A percentile compares a stretch with the other conserved stretches of the same genome.
phyloP scores from a whole-genome alignment of 202 grass and related monocot genomes.

The Zoysia matrella region DNA sequence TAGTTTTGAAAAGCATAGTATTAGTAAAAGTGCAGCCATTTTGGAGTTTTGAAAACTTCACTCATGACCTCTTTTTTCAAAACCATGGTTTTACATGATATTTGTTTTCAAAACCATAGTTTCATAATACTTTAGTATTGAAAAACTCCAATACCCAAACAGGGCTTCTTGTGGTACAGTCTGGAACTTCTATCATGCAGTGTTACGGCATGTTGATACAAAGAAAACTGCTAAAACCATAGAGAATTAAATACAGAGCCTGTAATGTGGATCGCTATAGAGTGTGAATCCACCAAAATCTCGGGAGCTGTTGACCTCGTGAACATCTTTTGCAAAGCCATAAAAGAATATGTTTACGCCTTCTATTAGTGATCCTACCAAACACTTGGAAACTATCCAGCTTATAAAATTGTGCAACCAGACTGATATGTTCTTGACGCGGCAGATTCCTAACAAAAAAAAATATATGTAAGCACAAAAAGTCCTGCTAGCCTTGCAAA shows the following conservation, averaged over 20 bases:
- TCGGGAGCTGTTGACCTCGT: neutral
- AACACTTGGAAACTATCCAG: neutral
- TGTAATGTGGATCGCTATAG: neutral
- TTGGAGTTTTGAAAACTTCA: no score
- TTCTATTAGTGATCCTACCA: neutral
- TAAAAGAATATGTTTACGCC: neutral
- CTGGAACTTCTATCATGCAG: neutral
- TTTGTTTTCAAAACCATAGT: no score
- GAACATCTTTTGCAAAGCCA: neutral
- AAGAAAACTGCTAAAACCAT: neutral
- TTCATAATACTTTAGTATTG: no score
- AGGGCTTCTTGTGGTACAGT: no score
- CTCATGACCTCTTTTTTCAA: no score
- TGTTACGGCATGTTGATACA: neutral
- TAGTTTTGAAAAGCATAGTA: no score
- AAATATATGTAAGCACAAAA: conserved; percentile 4
- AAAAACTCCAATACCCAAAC: no score
- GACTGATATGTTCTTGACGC: neutral
- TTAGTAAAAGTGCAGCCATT: no score
- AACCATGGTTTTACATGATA: no score
- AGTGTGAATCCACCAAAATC: neutral
- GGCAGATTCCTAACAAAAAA: neutral
- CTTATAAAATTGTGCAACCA: neutral
- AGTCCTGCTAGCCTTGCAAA: neutral
- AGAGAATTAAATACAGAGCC: neutral